Conservation (phyloP, 805 yeast species). For the Helenozyma rhizophorensis region DNA sequence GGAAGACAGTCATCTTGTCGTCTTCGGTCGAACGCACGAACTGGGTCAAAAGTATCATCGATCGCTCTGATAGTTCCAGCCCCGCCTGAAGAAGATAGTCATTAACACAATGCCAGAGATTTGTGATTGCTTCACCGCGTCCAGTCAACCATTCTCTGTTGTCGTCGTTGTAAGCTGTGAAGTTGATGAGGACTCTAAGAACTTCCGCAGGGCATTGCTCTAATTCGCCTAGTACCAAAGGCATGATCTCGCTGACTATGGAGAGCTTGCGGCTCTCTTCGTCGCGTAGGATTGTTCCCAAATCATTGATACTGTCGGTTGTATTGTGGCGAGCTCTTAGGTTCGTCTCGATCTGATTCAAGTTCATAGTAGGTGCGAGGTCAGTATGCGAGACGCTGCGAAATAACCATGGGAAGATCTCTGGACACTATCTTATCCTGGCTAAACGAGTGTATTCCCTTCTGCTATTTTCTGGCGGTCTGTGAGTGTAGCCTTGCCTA, state of each 20-base stretch:
- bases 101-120: conserved; percentile 7
- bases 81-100: background rate
- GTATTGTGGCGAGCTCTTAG: conserved; percentile 1
- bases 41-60: conserved; percentile 26
- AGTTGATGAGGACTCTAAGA: conserved; percentile 30
- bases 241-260: conserved; percentile 6
- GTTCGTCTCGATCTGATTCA: no score
- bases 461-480: no score
- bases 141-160: conserved; percentile 12
- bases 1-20: conserved; percentile 16
- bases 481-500: no score
- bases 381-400: no score
- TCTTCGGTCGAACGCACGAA: conserved; percentile 26
- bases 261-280: conserved; percentile 13
- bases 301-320: conserved; percentile 2
- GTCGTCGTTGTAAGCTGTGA: conserved; percentile 30
- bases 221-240: conserved; percentile 6
- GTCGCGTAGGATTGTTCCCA: conserved; percentile 18
- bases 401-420: no score
- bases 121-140: conserved; percentile 4
- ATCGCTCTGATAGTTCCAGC: conserved; percentile 8
- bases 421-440: no score
- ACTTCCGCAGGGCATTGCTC: conserved; percentile 13
- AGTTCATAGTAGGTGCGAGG: no score
- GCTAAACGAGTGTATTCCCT: no score